Conservation (phyloP, 805 yeast species). For the Saccharomycopsis schoenii region DNA sequence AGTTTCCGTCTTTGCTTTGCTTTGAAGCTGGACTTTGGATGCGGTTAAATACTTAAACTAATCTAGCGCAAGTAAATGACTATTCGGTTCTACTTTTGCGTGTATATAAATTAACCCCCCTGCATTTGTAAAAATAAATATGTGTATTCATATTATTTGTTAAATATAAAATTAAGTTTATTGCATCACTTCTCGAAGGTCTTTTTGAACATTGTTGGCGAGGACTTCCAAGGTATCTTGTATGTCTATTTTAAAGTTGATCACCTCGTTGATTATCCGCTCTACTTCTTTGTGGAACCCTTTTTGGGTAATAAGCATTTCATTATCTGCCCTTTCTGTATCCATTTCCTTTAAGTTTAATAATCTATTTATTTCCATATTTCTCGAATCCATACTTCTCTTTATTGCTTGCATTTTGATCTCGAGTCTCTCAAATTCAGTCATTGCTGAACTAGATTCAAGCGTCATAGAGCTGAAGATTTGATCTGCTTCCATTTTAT, state of each 20-base stretch:
- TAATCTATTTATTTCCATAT: constrained; percentile 36
- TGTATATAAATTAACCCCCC: too few species aligned
- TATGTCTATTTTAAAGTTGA: constrained; percentile 56
- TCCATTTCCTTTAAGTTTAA: constrained; percentile 40
- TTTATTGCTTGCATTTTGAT: constrained; percentile 44
- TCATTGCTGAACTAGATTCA: constrained; percentile 42
- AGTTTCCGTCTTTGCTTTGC: too few species aligned
- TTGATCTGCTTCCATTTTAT: constrained; percentile 45
- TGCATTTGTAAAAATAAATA: neutral
- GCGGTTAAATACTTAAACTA: too few species aligned
- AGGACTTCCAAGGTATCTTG: constrained; percentile 56
- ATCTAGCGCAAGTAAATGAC: too few species aligned
- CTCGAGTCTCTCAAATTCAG: constrained; percentile 56
- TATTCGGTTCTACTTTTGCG: too few species aligned
- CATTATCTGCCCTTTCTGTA: constrained; percentile 38
- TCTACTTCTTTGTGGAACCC: constrained; percentile 44
- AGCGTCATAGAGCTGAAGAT: constrained; percentile 44
- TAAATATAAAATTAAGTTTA: neutral
- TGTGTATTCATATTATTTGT: neutral
- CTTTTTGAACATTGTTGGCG: constrained; percentile 36
- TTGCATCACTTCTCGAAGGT: neutral
- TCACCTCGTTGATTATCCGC: constrained; percentile 47
- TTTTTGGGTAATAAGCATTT: constrained; percentile 37
- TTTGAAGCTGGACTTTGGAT: too few species aligned
- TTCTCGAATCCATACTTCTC: constrained; percentile 38